Conservation (phyloP, 2,329 filamentous ascomycete species). For the Neoarthrinium moseri region DNA sequence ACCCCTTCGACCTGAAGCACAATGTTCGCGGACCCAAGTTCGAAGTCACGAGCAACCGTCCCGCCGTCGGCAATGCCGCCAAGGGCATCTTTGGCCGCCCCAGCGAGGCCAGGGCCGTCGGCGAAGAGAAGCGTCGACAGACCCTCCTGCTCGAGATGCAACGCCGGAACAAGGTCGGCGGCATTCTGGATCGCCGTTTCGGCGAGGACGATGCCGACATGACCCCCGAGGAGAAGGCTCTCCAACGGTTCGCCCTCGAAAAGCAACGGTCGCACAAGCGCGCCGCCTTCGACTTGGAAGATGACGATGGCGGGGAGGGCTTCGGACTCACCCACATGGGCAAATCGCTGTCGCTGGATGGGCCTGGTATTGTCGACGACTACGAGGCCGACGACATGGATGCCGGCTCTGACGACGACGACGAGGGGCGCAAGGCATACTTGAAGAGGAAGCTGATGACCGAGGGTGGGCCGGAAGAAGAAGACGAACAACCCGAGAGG, state of each 20-base stretch:
- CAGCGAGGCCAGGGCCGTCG: slow-evolving; percentile 78
- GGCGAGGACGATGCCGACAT: slow-evolving; percentile 94
- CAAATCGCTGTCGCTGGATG: slow-evolving; percentile 66
- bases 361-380: slow-evolving; percentile 60
- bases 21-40: slow-evolving; percentile 79
- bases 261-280: slow-evolving; percentile 78
- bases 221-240: slow-evolving; percentile 88
- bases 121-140: slow-evolving; percentile 83
- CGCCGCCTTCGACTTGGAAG: slow-evolving; percentile 86
- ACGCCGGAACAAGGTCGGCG: slow-evolving; percentile 84
- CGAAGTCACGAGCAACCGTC: slow-evolving; percentile 70
- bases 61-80: slow-evolving; percentile 47
- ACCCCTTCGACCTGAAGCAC: slow-evolving; percentile 93
- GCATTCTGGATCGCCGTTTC: slow-evolving; percentile 88
- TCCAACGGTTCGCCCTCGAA: slow-evolving; percentile 86
- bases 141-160: slow-evolving; percentile 90
- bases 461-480: slow-evolving; percentile 47
- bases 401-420: slow-evolving; percentile 57
- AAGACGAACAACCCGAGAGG: slow-evolving; percentile 65
- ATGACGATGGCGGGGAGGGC: slow-evolving; percentile 65
- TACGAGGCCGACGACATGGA: slow-evolving; percentile 76
- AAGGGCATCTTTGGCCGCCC: slow-evolving; percentile 71
- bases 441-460: slow-evolving; percentile 56
- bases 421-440: slow-evolving; percentile 48
- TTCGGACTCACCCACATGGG: slow-evolving; percentile 80